These are phyloP conservation scores for Lentinula boryana DNA, from an alignment of 768 basidiomycete species.

Conservation along the genomic window DNA sequence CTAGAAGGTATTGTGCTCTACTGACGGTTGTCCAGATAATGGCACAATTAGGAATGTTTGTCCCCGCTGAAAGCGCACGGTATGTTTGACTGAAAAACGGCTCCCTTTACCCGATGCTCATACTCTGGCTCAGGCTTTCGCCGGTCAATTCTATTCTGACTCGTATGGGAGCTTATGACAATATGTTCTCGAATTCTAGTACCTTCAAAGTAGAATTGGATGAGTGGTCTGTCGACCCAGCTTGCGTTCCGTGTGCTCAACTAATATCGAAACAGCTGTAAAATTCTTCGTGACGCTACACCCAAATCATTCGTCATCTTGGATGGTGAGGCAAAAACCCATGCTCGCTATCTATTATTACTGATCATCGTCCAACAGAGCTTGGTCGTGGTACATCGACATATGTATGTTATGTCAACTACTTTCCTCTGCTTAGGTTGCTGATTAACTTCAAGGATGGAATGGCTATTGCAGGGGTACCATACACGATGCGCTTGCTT, in stretches of 20 bases:
- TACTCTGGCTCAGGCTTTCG: conserved; percentile 47
- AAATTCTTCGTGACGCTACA: conserved; percentile 90
- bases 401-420: conserved; percentile 44
- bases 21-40: conserved; percentile 49
- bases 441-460: conserved; percentile 59
- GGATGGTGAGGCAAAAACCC: conserved; percentile 57
- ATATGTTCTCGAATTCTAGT: conserved; percentile 90
- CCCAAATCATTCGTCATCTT: conserved; percentile 92
- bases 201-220: conserved; percentile 99
- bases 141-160: conserved; percentile 92
- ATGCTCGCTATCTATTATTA: not conserved
- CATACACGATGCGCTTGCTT: conserved; percentile 12
- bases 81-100: conserved; percentile 23
- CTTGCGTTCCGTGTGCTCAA: not conserved
- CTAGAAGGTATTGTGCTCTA: not conserved
- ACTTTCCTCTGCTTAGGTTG: not conserved
- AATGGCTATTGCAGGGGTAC: conserved; percentile 94
- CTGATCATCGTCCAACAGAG: conserved; percentile 42
- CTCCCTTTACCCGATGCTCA: not conserved
- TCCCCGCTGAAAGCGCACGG: conserved; percentile 81
- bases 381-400: conserved; percentile 95
- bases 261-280: conserved; percentile 50
- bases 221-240: conserved; percentile 62
- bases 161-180: conserved; percentile 98
- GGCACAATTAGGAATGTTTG: conserved; percentile 94